Conservation (phyloP, 768 basidiomycete species). For the Suillus plorans region DNA sequence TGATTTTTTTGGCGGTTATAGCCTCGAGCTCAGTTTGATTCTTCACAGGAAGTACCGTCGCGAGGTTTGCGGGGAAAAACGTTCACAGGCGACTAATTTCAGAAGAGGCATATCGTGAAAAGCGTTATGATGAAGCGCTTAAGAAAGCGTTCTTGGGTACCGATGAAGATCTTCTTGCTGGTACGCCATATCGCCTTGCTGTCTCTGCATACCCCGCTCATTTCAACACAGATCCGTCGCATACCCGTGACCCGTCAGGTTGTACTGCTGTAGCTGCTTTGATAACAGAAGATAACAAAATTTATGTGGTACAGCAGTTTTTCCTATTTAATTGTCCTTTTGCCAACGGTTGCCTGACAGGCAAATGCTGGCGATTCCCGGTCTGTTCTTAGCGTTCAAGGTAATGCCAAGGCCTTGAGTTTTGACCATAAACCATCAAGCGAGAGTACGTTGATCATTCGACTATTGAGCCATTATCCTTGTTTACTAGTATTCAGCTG, state of each 20-base stretch:
- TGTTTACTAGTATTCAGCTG: conserved; percentile 45
- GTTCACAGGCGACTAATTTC: conserved; percentile 73
- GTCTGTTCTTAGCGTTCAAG: conserved; percentile 81
- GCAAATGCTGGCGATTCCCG: conserved; percentile 98
- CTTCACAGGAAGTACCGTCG: conserved; percentile 72
- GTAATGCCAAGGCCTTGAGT: conserved; percentile 85
- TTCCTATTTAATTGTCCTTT: conserved; percentile 4
- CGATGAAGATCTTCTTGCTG: conserved; percentile 88
- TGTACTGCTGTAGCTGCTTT: conserved; percentile 93
- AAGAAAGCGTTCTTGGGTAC: conserved; percentile 91
- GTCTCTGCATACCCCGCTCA: not conserved
- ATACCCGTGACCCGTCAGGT: conserved; percentile 89
- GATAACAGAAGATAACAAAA: conserved; percentile 72
- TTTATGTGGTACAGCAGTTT: conserved; percentile 66
- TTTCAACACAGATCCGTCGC: conserved; percentile 66
- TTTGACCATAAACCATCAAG: conserved; percentile 96
- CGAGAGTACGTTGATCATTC: conserved; percentile 51
- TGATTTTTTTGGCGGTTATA: conserved; percentile 4
- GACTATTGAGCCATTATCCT: not conserved
- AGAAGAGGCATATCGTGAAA: conserved; percentile 71
- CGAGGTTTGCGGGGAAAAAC: conserved; percentile 81
- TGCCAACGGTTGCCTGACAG: conserved; percentile 40
- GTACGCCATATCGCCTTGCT: conserved; percentile 41
- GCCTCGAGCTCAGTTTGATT: conserved; percentile 8
- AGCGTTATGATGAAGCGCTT: conserved; percentile 73